Percentiles rank a stretch among this genome's conserved stretches.
Evolutionary conservation across 2,329 filamentous ascomycete species (phyloP).

Genomic region (Plenodomus lindquistii): DNA sequence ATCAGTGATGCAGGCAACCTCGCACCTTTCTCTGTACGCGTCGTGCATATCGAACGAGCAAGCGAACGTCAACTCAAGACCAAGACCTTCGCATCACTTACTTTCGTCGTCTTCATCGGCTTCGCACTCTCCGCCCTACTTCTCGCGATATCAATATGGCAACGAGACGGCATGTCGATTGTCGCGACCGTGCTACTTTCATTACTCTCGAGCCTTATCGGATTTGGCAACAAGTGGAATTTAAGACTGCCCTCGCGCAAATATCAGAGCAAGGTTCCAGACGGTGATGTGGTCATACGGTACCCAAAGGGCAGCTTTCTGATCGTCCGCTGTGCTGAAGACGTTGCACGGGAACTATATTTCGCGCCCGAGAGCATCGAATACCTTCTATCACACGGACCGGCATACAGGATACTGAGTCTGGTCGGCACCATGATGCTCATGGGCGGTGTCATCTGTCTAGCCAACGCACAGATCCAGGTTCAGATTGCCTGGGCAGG

Average conservation of each 20-base stretch:
- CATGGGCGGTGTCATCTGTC: constrained; percentile 57
- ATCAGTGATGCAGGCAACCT: constrained; percentile 43
- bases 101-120: constrained; percentile 51
- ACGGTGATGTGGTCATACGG: constrained; percentile 54
- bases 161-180: constrained; percentile 56
- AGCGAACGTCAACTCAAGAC: constrained; percentile 45
- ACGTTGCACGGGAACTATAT: constrained; percentile 55
- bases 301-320: constrained; percentile 57
- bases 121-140: constrained; percentile 49
- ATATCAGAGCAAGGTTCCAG: constrained; percentile 34
- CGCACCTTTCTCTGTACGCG: constrained; percentile 46
- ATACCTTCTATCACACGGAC: constrained; percentile 48
- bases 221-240: constrained; percentile 55
- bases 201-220: constrained; percentile 54
- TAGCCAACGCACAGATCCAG: constrained; percentile 54
- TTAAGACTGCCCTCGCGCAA: constrained; percentile 48
- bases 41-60: constrained; percentile 44
- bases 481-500: constrained; percentile 55
- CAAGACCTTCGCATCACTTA: constrained; percentile 51
- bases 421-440: constrained; percentile 56
- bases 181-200: constrained; percentile 54
- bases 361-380: constrained; percentile 57
- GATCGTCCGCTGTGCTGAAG: constrained; percentile 54
- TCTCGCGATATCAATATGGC: constrained; percentile 50
- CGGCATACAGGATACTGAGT: constrained; percentile 52